Base-by-base conservation (phyloP, 2,329 filamentous ascomycete genomes). In the Phaeosphaeriaceae sp. region DNA sequence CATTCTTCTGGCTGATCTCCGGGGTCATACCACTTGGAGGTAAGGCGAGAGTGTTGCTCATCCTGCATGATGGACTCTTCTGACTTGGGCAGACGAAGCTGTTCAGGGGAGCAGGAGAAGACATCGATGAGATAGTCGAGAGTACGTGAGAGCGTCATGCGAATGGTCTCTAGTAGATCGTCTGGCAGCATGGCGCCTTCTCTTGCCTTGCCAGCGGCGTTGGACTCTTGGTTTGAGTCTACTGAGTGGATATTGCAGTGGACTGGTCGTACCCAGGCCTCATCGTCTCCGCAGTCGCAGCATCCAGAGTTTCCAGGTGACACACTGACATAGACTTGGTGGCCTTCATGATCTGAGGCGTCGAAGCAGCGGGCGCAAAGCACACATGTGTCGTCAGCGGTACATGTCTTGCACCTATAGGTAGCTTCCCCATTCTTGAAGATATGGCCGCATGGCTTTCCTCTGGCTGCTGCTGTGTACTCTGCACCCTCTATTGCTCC, bases 51-150 rank as follows among this genome's bases (percentile, higher is more conserved):
- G 50, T 83, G 81, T 48, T 82, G 80, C 76, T 97, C 94, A 72
- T 99, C 94, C 54, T 87, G 81, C 46, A 85, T 76, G 47, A 99
- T 94, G 1, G 86, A 88, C 46, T 91, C 87, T 56, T 87, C 84
- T 0, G 91, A 89, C 77, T 97, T 99, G 7, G 87, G 80, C 52
- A 96, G 80, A 33, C 94, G 86, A 40, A 99, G 81, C 74, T 99
- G 93, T 75, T 99, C 95, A 0, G 95, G 95, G 1, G 93, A 95
- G 75, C 95, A 99, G 2, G 94, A 97, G 57, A 97, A 92, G 53
- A 99, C 92, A 77, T 99, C 94, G 76, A 93, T 97, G 56, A 99
- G 87, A 71, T 96, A 99, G 76, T 99, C 94, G 54, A 97, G 83
- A 9, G 87, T 87, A 50, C 90, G 84, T 2, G 89, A 85, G 56